Evolutionary conservation across 352 stramenopile genomes (phyloP), one percentile per base, ranked within the genome.

Genomic region (Peronospora belbahrii): DNA sequence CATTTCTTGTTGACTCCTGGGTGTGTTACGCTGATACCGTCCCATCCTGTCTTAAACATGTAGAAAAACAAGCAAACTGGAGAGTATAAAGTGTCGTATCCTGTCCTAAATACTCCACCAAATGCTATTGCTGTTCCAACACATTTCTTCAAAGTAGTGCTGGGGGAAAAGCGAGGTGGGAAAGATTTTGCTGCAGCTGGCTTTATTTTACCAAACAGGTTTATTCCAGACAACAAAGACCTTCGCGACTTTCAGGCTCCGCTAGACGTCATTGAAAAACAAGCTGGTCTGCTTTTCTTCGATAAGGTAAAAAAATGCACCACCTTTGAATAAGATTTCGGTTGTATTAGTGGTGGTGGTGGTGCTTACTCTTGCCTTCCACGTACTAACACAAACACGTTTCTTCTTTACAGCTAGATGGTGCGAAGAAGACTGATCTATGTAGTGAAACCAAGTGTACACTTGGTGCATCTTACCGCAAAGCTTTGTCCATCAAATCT

Each of bases 81-180:
- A 23, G 75, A 74, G 50, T 88, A 78, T 45, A 44, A 73, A 27
- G 74, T 90, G 10, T 69, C 67, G 28, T 93, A 93, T 37, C 61
- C 74, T 15, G 60, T 95, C 13, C 52, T 97, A 10, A 91, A 91
- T n/a, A 72, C 70, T 19, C 85, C 87, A 15, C 86, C 88, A 3
- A 81, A 92, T 41, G 67, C 88, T 4, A 62, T 98, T 24, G 66
- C 83, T 8, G 91, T 98, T 32, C 94, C 94, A 9, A 98, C 94
- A 39, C 94, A 98, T 58, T 98, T 98, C 56, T 98, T 97, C 70
- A 98, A 98, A 60, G 76, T 98, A 23, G 59, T 98, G 6, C 66
- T 96, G 0, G 85, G 77, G 3, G 61, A 61, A 42, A 74, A 68
- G 32, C 52, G 42, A 15, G 57, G 60, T 15, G 73, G 82, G 27